Base-by-base conservation (phyloP, 2,329 filamentous ascomycete genomes). In the Penicillium expansum region DNA sequence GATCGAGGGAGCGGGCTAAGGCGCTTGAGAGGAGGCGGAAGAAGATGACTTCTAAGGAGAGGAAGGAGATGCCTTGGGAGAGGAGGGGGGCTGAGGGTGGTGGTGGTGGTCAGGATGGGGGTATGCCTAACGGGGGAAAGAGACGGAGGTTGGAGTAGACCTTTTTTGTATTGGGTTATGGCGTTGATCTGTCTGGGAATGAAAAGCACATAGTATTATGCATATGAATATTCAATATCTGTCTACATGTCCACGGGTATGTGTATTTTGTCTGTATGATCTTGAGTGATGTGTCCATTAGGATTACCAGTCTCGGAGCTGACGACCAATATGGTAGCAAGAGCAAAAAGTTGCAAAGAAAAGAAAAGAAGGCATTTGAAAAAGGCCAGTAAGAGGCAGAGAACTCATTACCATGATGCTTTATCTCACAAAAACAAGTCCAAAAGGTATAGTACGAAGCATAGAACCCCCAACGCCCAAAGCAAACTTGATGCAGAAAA, bases 11-110 rank as follows among this genome's bases (percentile, higher is more conserved):
- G 76, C 84, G 92, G 58, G 89, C 95, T 61, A 89, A 87, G 78
- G 86, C 88, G 14, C 90, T 97, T 68, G 91, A 95, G 81, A 83
- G 90, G 71, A 86, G 89, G 77, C 80, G 91, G 75, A 97, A 96
- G 87, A 97, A 96, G 87, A 80, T 91, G 52, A 86, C 90, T 0
- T 81, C 85, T 10, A 93, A 89, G 80, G 94, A 97, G 82, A 89
- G 89, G 79, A 95, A 86, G 78, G 83, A 86, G 61, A 79, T 92
- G 82, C 86, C 86, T 0, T 75, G 77, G 70, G 78, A 76, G 48
- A 77, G 83, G 60, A 78, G 84, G 59, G 73, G 71, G 11, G 61
- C 69, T 27, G 74, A 73, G 37, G 59, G 54, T 56, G 61, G 62
- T 50, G 59, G 24, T 3, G 24, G 24, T 3, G 24, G 48, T 48